Evolutionary conservation across 2,329 filamentous ascomycete genomes (phyloP).

Genomic region (Neonectria neomacrospora): DNA sequence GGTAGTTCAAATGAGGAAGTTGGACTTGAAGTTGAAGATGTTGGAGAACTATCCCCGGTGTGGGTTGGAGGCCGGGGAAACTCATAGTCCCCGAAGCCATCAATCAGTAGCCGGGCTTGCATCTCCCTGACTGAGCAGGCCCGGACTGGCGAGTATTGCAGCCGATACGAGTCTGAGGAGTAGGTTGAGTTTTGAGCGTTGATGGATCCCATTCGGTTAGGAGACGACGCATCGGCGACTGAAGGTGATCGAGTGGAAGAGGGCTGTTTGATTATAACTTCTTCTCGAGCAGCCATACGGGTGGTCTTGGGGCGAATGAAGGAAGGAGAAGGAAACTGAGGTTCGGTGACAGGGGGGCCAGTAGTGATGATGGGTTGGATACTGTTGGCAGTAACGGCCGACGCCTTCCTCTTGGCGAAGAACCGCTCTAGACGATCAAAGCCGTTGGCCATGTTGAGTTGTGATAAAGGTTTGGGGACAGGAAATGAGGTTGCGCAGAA

Average conservation of each 20-base stretch:
- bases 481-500: slow-evolving; percentile 38
- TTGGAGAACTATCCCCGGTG: slow-evolving; percentile 41
- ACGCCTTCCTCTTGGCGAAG: slow-evolving; percentile 58
- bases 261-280: slow-evolving; percentile 49
- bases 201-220: slow-evolving; percentile 30
- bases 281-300: slow-evolving; percentile 68
- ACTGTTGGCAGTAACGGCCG: slow-evolving; percentile 38
- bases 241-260: slow-evolving; percentile 44
- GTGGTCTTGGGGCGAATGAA: slow-evolving; percentile 66
- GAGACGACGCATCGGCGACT: slow-evolving; percentile 36
- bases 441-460: slow-evolving; percentile 56
- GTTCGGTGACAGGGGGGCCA: slow-evolving; percentile 42
- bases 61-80: slow-evolving; percentile 51
- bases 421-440: slow-evolving; percentile 63
- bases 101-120: slow-evolving; percentile 39
- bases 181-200: slow-evolving; percentile 25
- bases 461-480: slow-evolving; percentile 42
- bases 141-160: slow-evolving; percentile 37
- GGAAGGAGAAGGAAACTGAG: slow-evolving; percentile 61
- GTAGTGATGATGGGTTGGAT: slow-evolving; percentile 39
- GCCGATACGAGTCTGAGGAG: slow-evolving; percentile 28
- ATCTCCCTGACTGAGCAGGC: slow-evolving; percentile 42
- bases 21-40: slow-evolving; percentile 36
- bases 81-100: slow-evolving; percentile 50
- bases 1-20: slow-evolving; percentile 38